These are phyloP conservation scores for Aureoboletus auriporus DNA, from an alignment of 768 basidiomycete genomes.

Conservation along the genomic window DNA sequence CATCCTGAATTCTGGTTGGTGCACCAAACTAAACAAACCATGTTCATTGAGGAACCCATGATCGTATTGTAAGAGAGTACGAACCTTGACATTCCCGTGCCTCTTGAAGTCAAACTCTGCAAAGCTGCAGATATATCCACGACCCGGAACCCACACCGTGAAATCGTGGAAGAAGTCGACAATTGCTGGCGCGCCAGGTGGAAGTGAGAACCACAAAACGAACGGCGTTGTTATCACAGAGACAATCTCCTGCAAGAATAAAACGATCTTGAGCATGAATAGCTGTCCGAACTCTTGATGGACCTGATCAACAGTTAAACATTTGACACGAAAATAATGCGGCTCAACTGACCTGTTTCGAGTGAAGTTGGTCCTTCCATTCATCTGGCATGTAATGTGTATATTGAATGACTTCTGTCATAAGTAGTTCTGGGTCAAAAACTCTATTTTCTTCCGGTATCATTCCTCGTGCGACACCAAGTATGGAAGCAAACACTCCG, in stretches of 20 bases:
- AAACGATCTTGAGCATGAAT: slow-evolving; percentile 88
- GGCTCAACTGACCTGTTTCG: slow-evolving; percentile 59
- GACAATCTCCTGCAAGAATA: slow-evolving; percentile 83
- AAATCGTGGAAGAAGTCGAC: slow-evolving; percentile 99
- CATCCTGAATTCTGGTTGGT: slow-evolving; percentile 61
- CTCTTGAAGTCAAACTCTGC: slow-evolving; percentile 97
- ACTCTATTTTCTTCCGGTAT: slow-evolving; percentile 91
- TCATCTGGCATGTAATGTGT: slow-evolving; percentile 96
- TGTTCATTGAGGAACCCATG: background rate
- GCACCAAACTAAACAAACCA: slow-evolving; percentile 68
- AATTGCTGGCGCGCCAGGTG: slow-evolving; percentile 82
- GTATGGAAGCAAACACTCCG: slow-evolving; percentile 78
- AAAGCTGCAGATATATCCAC: slow-evolving; percentile 97
- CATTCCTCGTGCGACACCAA: slow-evolving; percentile 92
- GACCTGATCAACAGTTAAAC: slow-evolving; percentile 45
- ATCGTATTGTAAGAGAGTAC: slow-evolving; percentile 14
- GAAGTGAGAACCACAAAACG: slow-evolving; percentile 90
- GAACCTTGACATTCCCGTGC: slow-evolving; percentile 86
- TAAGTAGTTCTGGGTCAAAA: slow-evolving; percentile 89
- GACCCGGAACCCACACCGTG: slow-evolving; percentile 91
- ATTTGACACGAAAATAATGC: background rate
- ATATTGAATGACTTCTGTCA: slow-evolving; percentile 88
- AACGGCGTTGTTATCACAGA: slow-evolving; percentile 94
- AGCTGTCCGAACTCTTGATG: slow-evolving; percentile 89
- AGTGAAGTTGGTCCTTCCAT: slow-evolving; percentile 88